Evolutionary conservation across 257 asterid genomes (phyloP).

Genomic region (Ocimum tenuiflorum): DNA sequence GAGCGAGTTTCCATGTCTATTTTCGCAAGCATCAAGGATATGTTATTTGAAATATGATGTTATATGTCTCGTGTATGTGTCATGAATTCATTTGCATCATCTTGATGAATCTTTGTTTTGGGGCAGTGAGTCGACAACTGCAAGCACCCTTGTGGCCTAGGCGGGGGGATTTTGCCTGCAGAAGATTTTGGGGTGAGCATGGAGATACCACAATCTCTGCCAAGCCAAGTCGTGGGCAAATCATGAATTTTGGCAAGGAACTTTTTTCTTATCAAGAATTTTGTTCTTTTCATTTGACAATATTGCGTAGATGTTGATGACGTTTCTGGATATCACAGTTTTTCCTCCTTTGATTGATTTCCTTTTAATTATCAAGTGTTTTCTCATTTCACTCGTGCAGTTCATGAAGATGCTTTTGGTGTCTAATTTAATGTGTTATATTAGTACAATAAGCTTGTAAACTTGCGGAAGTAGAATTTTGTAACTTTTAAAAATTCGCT

Average conservation of each 20-base stretch:
- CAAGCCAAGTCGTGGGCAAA: constrained; percentile 12
- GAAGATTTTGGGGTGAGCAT: neutral
- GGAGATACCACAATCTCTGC: neutral
- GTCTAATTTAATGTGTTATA: no score
- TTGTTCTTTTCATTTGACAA: neutral
- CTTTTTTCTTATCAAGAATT: neutral
- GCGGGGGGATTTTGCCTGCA: no score
- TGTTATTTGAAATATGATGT: no score
- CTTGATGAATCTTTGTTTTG: neutral
- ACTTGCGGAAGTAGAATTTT: no score
- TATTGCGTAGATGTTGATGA: constrained; percentile 5
- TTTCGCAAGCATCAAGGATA: neutral
- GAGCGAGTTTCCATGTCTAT: neutral
- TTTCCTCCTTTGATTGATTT: neutral
- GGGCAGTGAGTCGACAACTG: constrained; percentile 45
- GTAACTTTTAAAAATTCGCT: no score
- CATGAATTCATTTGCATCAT: neutral
- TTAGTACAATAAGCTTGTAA: no score
- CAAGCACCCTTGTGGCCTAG: constrained; percentile 52
- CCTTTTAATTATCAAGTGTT: neutral
- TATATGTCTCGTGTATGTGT: neutral
- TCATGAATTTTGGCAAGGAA: constrained; percentile 19
- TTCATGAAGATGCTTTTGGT: neutral
- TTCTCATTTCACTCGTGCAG: neutral
- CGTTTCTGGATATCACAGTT: constrained; percentile 1